phyloP scores from a whole-genome alignment of 331 rosid species.

The Pyrus hybrid region DNA sequence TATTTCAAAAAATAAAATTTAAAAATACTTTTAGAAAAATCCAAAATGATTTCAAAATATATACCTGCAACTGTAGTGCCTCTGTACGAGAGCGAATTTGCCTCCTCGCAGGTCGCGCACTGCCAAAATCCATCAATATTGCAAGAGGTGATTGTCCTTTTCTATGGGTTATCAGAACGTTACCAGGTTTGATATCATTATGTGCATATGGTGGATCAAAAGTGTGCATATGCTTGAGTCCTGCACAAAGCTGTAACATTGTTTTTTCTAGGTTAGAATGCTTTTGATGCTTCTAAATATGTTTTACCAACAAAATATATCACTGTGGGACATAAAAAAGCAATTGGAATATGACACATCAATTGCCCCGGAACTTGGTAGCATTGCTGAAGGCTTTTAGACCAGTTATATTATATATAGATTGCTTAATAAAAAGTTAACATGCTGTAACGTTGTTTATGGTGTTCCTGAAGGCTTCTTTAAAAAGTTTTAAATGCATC shows the following conservation, averaged over 20 bases:
- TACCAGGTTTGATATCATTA: constrained; percentile 95
- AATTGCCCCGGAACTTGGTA: neutral
- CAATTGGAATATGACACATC: neutral
- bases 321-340: neutral
- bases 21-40: neutral
- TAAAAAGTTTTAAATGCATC: no score
- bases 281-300: constrained; percentile 6
- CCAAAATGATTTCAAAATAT: neutral
- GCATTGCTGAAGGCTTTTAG: neutral
- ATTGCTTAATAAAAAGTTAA: no score
- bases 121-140: constrained; percentile 97
- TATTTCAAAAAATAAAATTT: no score
- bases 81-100: constrained; percentile 67
- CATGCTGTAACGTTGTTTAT: no score
- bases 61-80: constrained; percentile 94
- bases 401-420: no score
- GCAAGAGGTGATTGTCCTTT: constrained; percentile 82
- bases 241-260: constrained; percentile 76
- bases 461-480: no score
- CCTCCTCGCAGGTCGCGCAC: constrained; percentile 87
- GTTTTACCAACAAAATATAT: neutral
- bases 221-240: constrained; percentile 92
- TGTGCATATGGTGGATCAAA: constrained; percentile 92
- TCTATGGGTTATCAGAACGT: constrained; percentile 70
- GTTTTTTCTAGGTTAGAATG: constrained; percentile 26